Percentiles rank a stretch among this genome's conserved stretches.
Evolutionary conservation across 2,329 filamentous ascomycete species (phyloP).

Genomic region (Beauveria brongniartii): DNA sequence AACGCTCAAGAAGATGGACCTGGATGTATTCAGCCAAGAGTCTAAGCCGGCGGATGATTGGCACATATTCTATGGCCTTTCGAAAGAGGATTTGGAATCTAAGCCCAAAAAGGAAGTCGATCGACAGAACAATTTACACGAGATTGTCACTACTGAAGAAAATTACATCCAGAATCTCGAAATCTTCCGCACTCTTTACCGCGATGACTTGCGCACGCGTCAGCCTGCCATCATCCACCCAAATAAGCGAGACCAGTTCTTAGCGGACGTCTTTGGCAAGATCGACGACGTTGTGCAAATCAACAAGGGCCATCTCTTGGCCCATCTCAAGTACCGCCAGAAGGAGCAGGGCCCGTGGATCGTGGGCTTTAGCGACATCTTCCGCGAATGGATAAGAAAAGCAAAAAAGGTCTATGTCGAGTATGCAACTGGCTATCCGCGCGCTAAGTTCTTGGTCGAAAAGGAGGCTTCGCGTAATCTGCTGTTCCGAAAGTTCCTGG

Average conservation of each 20-base stretch:
- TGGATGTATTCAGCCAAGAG: conserved; percentile 64
- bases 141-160: conserved; percentile 91
- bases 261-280: conserved; percentile 82
- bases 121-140: conserved; percentile 87
- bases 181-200: conserved; percentile 76
- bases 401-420: conserved; percentile 83
- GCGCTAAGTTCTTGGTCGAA: conserved; percentile 73
- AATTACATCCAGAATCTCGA: conserved; percentile 83
- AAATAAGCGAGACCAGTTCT: conserved; percentile 69
- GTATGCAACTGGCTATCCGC: conserved; percentile 81
- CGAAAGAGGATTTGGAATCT: conserved; percentile 63
- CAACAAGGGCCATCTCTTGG: conserved; percentile 86
- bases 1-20: conserved; percentile 88
- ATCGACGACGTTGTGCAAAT: conserved; percentile 81
- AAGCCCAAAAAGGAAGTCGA: conserved; percentile 82
- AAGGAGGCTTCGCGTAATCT: conserved; percentile 79
- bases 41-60: conserved; percentile 67
- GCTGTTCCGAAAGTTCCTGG: conserved; percentile 77
- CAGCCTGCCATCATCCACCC: conserved; percentile 76
- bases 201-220: conserved; percentile 65
- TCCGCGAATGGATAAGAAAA: conserved; percentile 96
- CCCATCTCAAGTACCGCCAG: conserved; percentile 93
- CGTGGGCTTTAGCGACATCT: conserved; percentile 89
- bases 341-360: conserved; percentile 96
- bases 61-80: conserved; percentile 81